These are phyloP conservation scores for Voacanga thouarsii DNA, from an alignment of 257 asterid species.

Conservation along the genomic window DNA sequence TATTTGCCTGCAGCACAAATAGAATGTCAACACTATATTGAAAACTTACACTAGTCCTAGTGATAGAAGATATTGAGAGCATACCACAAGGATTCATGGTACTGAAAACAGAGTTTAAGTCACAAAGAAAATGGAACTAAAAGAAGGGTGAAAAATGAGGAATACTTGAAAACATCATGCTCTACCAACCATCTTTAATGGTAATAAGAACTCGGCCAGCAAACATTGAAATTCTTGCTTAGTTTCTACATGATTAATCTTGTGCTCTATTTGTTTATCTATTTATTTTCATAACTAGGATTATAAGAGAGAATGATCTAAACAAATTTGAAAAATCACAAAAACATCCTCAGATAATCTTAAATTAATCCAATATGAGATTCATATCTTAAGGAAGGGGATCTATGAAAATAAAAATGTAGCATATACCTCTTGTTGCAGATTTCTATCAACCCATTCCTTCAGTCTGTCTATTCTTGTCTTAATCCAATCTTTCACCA, in stretches of 20 bases:
- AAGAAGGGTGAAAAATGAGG: background rate
- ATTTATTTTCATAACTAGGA: background rate
- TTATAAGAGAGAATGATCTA: background rate
- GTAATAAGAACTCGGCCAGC: background rate
- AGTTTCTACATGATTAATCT: background rate
- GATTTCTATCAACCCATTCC: slow-evolving; percentile 91
- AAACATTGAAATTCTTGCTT: background rate
- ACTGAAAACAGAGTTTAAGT: background rate
- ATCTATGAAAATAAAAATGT: background rate
- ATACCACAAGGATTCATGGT: background rate
- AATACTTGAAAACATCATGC: background rate
- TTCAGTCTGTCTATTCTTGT: slow-evolving; percentile 76
- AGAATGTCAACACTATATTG: background rate
- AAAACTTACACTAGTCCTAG: background rate
- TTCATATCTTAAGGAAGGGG: background rate
- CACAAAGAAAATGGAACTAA: background rate
- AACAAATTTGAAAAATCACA: background rate
- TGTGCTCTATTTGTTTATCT: background rate
- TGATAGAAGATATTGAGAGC: background rate
- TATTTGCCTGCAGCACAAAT: background rate
- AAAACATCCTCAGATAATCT: background rate
- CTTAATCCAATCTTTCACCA: slow-evolving; percentile 92
- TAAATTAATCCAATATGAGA: background rate
- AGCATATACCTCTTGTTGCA: slow-evolving; percentile 92
- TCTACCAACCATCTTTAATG: background rate